Evolutionary conservation across 106 monocot species (phyloP).

Genomic region (Dioscorea dumetorum): DNA sequence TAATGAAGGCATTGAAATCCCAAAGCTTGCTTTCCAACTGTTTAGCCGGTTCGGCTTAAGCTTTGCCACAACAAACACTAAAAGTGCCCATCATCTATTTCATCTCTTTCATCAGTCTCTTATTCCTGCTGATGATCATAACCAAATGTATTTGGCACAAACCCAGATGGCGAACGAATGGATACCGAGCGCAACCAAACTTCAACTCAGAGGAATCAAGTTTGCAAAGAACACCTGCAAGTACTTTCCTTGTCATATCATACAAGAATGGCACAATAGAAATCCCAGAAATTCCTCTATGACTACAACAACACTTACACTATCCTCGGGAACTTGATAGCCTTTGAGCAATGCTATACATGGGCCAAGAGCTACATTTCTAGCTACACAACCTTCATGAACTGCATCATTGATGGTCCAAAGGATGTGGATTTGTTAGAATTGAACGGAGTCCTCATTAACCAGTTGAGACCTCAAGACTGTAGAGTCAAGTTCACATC

Average conservation of each 20-base stretch:
- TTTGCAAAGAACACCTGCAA: constrained; percentile 5
- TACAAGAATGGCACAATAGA: constrained; percentile 20
- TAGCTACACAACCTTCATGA: constrained; percentile 17
- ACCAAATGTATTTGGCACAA: neutral
- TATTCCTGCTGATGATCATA: neutral
- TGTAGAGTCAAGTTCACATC: too few relatives aligned
- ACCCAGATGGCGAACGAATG: neutral
- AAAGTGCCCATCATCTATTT: neutral
- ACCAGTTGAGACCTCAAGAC: constrained; percentile 5
- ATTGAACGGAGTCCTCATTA: constrained; percentile 6
- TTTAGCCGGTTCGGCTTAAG: constrained; percentile 5
- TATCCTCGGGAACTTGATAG: constrained; percentile 20
- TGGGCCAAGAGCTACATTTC: constrained; percentile 1
- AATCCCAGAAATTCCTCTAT: constrained; percentile 19
- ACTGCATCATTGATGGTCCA: constrained; percentile 17
- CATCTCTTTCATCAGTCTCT: neutral
- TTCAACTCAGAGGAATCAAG: constrained; percentile 8
- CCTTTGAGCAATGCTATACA: constrained; percentile 30
- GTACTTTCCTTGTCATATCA: constrained; percentile 14
- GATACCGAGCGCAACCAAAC: constrained; percentile 17
- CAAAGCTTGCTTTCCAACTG: constrained; percentile 6
- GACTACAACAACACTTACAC: constrained; percentile 1
- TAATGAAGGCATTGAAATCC: neutral
- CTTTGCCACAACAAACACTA: neutral
- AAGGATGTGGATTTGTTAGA: constrained; percentile 12